Conservation (phyloP, 805 yeast genomes). For the Danielia reshetovae region DNA sequence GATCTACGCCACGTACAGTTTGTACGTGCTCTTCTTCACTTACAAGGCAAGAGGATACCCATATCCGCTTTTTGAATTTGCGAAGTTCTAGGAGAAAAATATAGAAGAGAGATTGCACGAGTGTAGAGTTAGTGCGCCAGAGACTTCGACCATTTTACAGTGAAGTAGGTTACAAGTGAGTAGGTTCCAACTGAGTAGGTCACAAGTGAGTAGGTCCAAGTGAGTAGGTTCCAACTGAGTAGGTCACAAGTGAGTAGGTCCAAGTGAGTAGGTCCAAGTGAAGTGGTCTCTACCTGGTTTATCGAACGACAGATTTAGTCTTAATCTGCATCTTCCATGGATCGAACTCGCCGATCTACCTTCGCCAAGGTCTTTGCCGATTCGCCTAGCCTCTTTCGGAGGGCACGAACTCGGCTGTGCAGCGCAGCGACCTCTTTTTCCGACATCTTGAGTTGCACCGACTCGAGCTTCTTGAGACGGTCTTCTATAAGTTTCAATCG, state of each 20-base stretch:
- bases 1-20: constrained; percentile 58
- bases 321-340: constrained; percentile 3
- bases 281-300: too few relatives aligned
- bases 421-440: constrained; percentile 20
- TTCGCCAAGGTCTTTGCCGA: constrained; percentile 26
- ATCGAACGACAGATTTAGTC: too few relatives aligned
- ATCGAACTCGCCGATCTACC: constrained; percentile 33
- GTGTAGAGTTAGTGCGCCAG: too few relatives aligned
- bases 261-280: not conserved
- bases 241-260: not conserved
- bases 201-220: too few relatives aligned
- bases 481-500: constrained; percentile 43
- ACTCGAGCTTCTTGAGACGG: constrained; percentile 24
- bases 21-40: constrained; percentile 60
- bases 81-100: constrained; percentile 1
- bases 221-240: too few relatives aligned
- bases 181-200: too few relatives aligned
- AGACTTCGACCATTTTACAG: too few relatives aligned
- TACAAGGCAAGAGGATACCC: constrained; percentile 79
- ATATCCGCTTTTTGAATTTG: constrained; percentile 44
- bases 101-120: too few relatives aligned
- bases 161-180: too few relatives aligned
- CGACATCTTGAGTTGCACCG: constrained; percentile 14
- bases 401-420: constrained; percentile 19
- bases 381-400: constrained; percentile 30